Evolutionary conservation across 352 stramenopile species (phyloP).

Genomic region (Pythium brachiatum): DNA sequence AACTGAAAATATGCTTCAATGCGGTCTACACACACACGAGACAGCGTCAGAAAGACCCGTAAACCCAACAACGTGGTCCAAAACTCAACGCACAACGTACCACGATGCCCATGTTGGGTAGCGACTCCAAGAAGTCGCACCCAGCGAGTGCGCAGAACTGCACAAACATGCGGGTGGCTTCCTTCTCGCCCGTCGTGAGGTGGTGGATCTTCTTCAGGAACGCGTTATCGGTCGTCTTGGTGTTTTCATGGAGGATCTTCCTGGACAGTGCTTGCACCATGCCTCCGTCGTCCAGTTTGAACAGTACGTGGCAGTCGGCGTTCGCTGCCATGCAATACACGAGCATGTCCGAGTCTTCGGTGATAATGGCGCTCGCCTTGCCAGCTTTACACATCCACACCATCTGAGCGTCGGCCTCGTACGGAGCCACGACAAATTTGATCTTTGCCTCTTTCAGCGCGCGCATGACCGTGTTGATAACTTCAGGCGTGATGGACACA

Average conservation of each 20-base stretch:
- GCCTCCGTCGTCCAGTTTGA: slow-evolving; percentile 69
- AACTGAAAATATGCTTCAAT: slow-evolving; percentile 72
- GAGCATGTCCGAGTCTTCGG: slow-evolving; percentile 78
- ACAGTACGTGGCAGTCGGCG: slow-evolving; percentile 51
- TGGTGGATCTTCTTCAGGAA: slow-evolving; percentile 67
- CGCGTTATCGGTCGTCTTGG: slow-evolving; percentile 35
- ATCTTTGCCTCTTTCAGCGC: slow-evolving; percentile 44
- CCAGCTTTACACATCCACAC: slow-evolving; percentile 76
- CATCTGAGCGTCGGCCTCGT: slow-evolving; percentile 78
- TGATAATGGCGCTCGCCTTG: slow-evolving; percentile 61
- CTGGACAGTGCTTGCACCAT: slow-evolving; percentile 59
- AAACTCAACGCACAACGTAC: slow-evolving; percentile 35
- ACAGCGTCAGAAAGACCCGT: neutral
- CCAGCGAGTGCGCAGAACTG: slow-evolving; percentile 70
- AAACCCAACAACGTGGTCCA: neutral
- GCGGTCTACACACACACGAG: slow-evolving; percentile 39
- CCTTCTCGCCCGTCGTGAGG: slow-evolving; percentile 54
- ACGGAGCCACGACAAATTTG: slow-evolving; percentile 67
- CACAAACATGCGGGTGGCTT: slow-evolving; percentile 75
- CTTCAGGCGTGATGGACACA: slow-evolving; percentile 61
- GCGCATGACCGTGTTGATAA: slow-evolving; percentile 57
- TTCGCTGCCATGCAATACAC: slow-evolving; percentile 66
- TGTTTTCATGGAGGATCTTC: slow-evolving; percentile 48
- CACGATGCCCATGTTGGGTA: slow-evolving; percentile 72
- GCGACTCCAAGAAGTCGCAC: slow-evolving; percentile 74